Conservation (phyloP, 371 early-diverging fungal species). For the Mortierella sp. region DNA sequence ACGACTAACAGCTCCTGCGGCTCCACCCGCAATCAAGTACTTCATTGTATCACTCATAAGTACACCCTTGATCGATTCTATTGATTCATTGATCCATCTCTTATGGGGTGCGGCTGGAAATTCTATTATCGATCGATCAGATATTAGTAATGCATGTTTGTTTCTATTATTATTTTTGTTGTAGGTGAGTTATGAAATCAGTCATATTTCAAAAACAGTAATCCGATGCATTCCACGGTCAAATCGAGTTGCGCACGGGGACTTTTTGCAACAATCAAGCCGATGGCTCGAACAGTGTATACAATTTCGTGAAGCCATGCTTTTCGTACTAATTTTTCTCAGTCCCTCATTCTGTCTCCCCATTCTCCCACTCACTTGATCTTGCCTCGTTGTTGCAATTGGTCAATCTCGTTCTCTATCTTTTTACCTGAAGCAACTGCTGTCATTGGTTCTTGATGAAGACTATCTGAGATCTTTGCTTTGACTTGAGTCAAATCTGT, state of each 20-base stretch:
- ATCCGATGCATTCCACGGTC: neutral
- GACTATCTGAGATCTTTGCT: conserved; percentile 38
- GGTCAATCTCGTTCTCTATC: neutral
- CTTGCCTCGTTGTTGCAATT: no score
- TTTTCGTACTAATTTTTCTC: no score
- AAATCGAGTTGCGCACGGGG: neutral
- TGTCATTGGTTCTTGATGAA: conserved; percentile 35
- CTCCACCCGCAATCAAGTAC: conserved; percentile 90
- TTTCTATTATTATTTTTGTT: no score
- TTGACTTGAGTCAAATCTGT: conserved; percentile 48
- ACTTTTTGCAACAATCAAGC: neutral
- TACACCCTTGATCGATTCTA: conserved; percentile 20
- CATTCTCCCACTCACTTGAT: no score
- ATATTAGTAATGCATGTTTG: no score
- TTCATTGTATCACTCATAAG: conserved; percentile 69
- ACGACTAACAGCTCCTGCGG: conserved; percentile 93
- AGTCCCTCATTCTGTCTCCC: no score
- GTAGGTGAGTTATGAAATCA: no score
- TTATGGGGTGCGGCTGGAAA: neutral
- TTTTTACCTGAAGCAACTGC: conserved; percentile 4
- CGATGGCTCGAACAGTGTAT: no score
- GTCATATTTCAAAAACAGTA: neutral
- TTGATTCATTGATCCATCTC: neutral
- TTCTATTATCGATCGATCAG: neutral
- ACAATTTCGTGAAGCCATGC: no score